A percentile compares a stretch with the other conserved stretches of the same genome.
phyloP scores from a whole-genome alignment of 345 rosid species.

The Hibiscus tridactylites region DNA sequence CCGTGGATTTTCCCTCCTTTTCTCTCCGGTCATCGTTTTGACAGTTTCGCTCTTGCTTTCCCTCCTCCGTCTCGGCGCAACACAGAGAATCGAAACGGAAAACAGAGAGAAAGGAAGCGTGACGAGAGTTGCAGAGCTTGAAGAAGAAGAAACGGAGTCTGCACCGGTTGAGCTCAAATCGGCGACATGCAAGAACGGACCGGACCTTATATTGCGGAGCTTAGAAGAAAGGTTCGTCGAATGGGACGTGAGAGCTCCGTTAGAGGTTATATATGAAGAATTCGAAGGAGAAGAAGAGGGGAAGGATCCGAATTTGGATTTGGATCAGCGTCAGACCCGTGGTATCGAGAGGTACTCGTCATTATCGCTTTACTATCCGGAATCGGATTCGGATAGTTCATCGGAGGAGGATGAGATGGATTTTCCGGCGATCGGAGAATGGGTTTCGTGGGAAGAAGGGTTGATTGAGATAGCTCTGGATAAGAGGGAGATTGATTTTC shows the following conservation, averaged over 20 bases:
- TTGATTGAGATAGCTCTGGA: slow-evolving; percentile 69
- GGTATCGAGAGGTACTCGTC: slow-evolving; percentile 33
- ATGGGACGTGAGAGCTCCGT: slow-evolving; percentile 77
- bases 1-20: slow-evolving; percentile 12
- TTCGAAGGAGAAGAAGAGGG: slow-evolving; percentile 37
- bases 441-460: slow-evolving; percentile 60
- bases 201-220: background rate
- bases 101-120: background rate
- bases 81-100: slow-evolving; percentile 12
- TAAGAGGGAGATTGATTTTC: slow-evolving; percentile 28
- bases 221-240: slow-evolving; percentile 39
- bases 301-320: slow-evolving; percentile 18
- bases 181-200: slow-evolving; percentile 15
- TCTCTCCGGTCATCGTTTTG: slow-evolving; percentile 49
- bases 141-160: background rate
- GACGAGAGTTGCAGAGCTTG: background rate
- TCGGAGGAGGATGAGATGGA: slow-evolving; percentile 30
- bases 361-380: slow-evolving; percentile 54
- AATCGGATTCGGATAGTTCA: slow-evolving; percentile 46
- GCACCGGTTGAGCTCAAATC: slow-evolving; percentile 8
- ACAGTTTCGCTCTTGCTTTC: slow-evolving; percentile 36
- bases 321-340: slow-evolving; percentile 12
- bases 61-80: slow-evolving; percentile 48
- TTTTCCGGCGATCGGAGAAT: slow-evolving; percentile 20
- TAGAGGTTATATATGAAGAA: slow-evolving; percentile 72